Percentiles rank a stretch among this genome's conserved stretches.
Evolutionary conservation across 768 basidiomycete genomes (phyloP).

Genomic region (Dendrothele bispora): DNA sequence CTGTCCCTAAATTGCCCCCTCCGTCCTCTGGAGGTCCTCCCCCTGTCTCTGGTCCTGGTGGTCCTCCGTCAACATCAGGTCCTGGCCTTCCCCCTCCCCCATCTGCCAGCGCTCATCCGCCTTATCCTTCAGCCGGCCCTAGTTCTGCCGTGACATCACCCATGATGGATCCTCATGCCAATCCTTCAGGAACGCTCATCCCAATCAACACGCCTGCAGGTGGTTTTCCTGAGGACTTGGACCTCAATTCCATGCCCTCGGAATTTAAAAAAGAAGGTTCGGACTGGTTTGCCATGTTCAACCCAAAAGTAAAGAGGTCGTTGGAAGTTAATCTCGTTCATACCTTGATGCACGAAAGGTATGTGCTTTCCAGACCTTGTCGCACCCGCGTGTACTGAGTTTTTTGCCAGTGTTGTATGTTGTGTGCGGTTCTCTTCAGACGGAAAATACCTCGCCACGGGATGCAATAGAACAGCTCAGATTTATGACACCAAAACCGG

Average conservation of each 20-base stretch:
- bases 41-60: conserved; percentile 35
- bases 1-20: conserved; percentile 38
- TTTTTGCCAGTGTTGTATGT: conserved; percentile 54
- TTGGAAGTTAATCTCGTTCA: conserved; percentile 82
- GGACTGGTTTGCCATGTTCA: conserved; percentile 92
- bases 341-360: conserved; percentile 92
- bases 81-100: conserved; percentile 11
- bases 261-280: conserved; percentile 71
- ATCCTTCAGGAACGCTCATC: conserved; percentile 6
- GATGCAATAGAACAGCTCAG: conserved; percentile 94
- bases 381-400: not conserved
- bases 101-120: conserved; percentile 15
- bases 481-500: conserved; percentile 94
- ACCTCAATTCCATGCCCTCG: conserved; percentile 44
- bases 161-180: conserved; percentile 17
- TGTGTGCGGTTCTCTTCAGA: conserved; percentile 95
- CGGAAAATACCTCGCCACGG: conserved; percentile 90
- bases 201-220: conserved; percentile 15
- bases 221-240: conserved; percentile 51
- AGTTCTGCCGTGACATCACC: conserved; percentile 25
- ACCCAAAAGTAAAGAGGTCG: conserved; percentile 73
- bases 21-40: conserved; percentile 24
- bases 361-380: conserved; percentile 6
- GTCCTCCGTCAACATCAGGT: conserved; percentile 31
- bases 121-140: conserved; percentile 28